phyloP scores from a whole-genome alignment of 768 basidiomycete genomes.

The Macrolepiota fuliginosa region DNA sequence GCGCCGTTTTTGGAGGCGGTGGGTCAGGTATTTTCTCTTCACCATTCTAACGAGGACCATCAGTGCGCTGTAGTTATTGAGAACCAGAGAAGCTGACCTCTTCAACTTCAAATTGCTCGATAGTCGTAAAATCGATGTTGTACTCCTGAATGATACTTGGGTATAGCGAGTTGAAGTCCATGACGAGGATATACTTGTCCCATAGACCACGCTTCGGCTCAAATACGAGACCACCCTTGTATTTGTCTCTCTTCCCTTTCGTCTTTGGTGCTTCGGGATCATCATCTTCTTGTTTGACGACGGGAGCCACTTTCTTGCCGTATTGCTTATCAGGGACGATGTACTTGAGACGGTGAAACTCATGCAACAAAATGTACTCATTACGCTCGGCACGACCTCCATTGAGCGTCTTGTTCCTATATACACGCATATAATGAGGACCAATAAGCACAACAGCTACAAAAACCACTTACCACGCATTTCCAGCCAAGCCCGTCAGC shows the following conservation, averaged over 20 bases:
- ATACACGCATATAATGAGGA: background rate
- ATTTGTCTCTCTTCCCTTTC: conserved; percentile 87
- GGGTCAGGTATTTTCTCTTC: conserved; percentile 92
- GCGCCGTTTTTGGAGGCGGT: conserved; percentile 63
- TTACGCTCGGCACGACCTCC: conserved; percentile 98
- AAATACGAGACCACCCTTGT: conserved; percentile 97
- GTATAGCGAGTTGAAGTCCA: conserved; percentile 99
- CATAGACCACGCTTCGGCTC: conserved; percentile 94
- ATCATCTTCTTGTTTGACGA: conserved; percentile 50
- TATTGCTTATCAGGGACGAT: conserved; percentile 94
- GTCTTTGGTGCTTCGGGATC: conserved; percentile 41
- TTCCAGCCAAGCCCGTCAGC: conserved; percentile 93
- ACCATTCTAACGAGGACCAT: conserved; percentile 32
- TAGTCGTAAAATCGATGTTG: conserved; percentile 98
- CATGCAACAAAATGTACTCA: conserved; percentile 97
- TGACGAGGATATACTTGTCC: conserved; percentile 96
- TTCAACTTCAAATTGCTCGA: conserved; percentile 68
- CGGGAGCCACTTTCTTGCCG: conserved; percentile 65
- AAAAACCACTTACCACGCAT: conserved; percentile 72
- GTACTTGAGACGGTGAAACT: conserved; percentile 95
- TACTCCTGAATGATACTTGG: conserved; percentile 99
- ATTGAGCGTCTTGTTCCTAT: conserved; percentile 94
- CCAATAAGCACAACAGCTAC: background rate
- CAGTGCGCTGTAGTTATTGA: background rate
- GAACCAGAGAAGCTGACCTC: conserved; percentile 32